Evolutionary conservation across 2,329 filamentous ascomycete species (phyloP).

Genomic region (Clonostachys solani): DNA sequence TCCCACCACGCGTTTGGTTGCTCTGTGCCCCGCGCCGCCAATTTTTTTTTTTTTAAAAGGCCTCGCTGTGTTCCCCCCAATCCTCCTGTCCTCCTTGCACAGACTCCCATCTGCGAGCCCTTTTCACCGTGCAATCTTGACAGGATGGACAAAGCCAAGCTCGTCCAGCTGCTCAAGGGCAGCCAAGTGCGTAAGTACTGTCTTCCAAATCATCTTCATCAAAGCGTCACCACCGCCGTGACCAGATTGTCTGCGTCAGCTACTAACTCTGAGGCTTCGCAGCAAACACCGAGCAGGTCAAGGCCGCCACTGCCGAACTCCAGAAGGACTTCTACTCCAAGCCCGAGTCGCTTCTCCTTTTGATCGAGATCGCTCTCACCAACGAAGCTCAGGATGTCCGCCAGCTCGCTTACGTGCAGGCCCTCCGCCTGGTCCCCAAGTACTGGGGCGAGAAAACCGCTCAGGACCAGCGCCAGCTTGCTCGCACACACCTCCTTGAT

Average conservation of each 20-base stretch:
- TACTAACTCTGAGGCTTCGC: conserved; percentile 25
- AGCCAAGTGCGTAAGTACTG: conserved; percentile 74
- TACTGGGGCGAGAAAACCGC: conserved; percentile 73
- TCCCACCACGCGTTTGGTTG: background rate
- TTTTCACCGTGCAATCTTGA: conserved; percentile 4
- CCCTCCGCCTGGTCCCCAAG: conserved; percentile 74
- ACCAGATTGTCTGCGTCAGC: background rate
- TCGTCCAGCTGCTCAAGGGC: conserved; percentile 82
- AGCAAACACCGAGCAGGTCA: conserved; percentile 88
- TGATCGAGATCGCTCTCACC: conserved; percentile 83
- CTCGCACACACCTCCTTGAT: conserved; percentile 80
- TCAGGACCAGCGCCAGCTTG: conserved; percentile 71
- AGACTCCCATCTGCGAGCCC: conserved; percentile 5
- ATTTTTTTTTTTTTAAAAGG: background rate
- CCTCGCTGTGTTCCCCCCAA: background rate
- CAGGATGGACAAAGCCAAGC: conserved; percentile 58
- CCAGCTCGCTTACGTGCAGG: conserved; percentile 90
- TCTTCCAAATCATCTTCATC: conserved; percentile 2
- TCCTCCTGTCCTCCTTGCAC: conserved; percentile 1
- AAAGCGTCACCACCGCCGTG: conserved; percentile 2
- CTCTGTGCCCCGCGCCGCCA: conserved; percentile 1
- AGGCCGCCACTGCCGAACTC: conserved; percentile 83
- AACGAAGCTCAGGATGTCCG: conserved; percentile 70
- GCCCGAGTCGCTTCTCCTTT: conserved; percentile 76
- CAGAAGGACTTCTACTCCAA: conserved; percentile 92